Evolutionary conservation across 768 basidiomycete species (phyloP).

Genomic region (Glaciozyma martinii): DNA sequence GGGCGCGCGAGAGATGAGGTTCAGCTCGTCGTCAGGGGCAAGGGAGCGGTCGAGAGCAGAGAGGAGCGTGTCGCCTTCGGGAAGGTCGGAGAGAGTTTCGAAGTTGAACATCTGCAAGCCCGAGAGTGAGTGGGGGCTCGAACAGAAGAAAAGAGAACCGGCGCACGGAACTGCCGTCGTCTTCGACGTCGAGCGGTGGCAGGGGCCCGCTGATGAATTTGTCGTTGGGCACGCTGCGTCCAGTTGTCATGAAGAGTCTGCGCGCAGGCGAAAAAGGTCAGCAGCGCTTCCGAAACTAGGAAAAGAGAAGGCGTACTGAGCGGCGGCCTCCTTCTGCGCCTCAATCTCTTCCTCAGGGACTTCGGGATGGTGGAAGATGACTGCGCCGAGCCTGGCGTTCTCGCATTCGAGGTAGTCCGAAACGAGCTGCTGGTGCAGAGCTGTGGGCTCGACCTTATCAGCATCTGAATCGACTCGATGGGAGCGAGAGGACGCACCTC

Average conservation of each 20-base stretch:
- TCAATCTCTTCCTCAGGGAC: background rate
- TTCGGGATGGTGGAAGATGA: background rate
- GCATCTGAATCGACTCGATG: background rate
- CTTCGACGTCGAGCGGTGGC: background rate
- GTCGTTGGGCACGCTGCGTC: background rate
- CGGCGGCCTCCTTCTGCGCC: background rate
- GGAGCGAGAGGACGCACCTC: background rate
- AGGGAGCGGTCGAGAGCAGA: slow-evolving; percentile 2
- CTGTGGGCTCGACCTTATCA: background rate
- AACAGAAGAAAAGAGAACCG: background rate
- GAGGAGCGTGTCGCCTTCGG: slow-evolving; percentile 3
- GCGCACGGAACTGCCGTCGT: background rate
- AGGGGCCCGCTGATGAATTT: slow-evolving; percentile 1
- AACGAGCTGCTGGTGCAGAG: background rate
- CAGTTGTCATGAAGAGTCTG: slow-evolving; percentile 4
- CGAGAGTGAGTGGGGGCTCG: background rate
- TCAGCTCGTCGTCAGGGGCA: background rate
- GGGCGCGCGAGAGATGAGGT: slow-evolving; percentile 1
- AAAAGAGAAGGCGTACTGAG: background rate
- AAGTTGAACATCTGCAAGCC: background rate
- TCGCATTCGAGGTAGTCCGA: background rate
- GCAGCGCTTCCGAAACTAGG: too few relatives aligned
- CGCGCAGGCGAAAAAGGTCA: too few relatives aligned
- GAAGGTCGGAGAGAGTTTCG: background rate
- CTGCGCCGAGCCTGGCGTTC: background rate